phyloP scores from a whole-genome alignment of 73 alveolate species.

The Uronychia binucleata region DNA sequence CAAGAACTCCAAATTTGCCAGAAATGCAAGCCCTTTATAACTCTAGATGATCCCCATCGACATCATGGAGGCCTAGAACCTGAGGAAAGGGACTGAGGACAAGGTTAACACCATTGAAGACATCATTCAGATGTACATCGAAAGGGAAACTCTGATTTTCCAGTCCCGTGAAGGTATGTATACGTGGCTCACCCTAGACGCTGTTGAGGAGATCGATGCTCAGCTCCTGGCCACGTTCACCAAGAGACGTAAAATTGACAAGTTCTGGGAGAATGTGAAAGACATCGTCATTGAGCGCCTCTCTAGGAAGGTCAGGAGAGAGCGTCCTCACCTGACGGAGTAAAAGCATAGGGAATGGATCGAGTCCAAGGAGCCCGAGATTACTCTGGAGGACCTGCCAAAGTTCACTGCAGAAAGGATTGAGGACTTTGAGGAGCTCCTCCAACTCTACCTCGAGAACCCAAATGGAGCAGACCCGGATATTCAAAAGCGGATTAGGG shows the following conservation, averaged over 20 bases:
- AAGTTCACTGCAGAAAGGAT: conserved; percentile 26
- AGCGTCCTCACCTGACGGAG: conserved; percentile 48
- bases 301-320: conserved; percentile 39
- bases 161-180: conserved; percentile 10
- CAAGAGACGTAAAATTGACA: conserved; percentile 16
- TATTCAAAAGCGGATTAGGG: conserved; percentile 13
- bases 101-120: conserved; percentile 46
- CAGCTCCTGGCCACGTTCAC: conserved; percentile 14
- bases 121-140: conserved; percentile 35
- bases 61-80: conserved; percentile 42
- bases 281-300: conserved; percentile 44
- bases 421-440: conserved; percentile 37
- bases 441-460: conserved; percentile 12
- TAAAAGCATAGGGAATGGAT: conserved; percentile 36
- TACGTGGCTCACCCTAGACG: too few species aligned
- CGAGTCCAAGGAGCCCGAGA: conserved; percentile 55
- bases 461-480: conserved; percentile 6
- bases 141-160: conserved; percentile 53
- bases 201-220: conserved; percentile 18
- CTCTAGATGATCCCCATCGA: conserved; percentile 23
- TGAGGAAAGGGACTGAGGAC: conserved; percentile 45
- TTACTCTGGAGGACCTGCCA: conserved; percentile 39
- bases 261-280: conserved; percentile 45
- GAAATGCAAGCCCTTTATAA: background rate
- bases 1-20: conserved; percentile 46